Evolutionary conservation across 2,329 filamentous ascomycete species (phyloP).

Genomic region (Ceratocystis colombiana): DNA sequence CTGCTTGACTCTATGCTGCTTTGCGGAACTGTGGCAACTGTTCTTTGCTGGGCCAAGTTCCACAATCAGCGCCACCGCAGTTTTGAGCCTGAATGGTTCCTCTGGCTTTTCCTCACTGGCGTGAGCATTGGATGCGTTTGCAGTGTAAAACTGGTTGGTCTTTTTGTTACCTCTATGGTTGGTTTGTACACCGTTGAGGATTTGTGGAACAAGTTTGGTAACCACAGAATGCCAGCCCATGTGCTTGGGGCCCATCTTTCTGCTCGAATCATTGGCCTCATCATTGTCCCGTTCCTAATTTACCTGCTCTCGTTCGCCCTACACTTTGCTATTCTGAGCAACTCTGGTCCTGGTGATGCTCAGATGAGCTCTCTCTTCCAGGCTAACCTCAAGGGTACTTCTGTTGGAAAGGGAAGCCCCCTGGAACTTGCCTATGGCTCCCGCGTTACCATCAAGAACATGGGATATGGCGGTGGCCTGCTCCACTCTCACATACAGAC

Average conservation of each 20-base stretch:
- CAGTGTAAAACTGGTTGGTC: conserved; percentile 95
- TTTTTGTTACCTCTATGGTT: conserved; percentile 90
- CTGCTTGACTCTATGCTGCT: conserved; percentile 97
- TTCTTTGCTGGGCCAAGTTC: conserved; percentile 95
- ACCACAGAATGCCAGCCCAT: conserved; percentile 80
- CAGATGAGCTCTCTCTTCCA: conserved; percentile 99
- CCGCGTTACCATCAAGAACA: conserved; percentile 89
- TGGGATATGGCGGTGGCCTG: conserved; percentile 95
- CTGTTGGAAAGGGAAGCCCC: conserved; percentile 88
- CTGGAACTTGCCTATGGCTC: conserved; percentile 86
- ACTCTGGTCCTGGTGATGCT: conserved; percentile 91
- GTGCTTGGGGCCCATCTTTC: conserved; percentile 66
- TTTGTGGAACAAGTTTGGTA: conserved; percentile 95
- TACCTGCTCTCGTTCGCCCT: conserved; percentile 94
- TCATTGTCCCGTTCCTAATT: conserved; percentile 76
- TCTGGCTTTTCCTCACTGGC: conserved; percentile 88
- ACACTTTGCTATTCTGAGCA: conserved; percentile 88
- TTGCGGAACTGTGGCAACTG: conserved; percentile 95
- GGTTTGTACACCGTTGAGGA: conserved; percentile 94
- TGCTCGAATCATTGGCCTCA: conserved; percentile 74
- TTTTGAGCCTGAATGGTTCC: conserved; percentile 85
- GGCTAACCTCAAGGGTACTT: conserved; percentile 85
- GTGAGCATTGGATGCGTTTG: conserved; percentile 95
- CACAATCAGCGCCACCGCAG: conserved; percentile 76
- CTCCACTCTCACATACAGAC: conserved; percentile 95